phyloP scores from a whole-genome alignment of 495 filamentous ascomycete species.

The Hypoxylon cercidicola region DNA sequence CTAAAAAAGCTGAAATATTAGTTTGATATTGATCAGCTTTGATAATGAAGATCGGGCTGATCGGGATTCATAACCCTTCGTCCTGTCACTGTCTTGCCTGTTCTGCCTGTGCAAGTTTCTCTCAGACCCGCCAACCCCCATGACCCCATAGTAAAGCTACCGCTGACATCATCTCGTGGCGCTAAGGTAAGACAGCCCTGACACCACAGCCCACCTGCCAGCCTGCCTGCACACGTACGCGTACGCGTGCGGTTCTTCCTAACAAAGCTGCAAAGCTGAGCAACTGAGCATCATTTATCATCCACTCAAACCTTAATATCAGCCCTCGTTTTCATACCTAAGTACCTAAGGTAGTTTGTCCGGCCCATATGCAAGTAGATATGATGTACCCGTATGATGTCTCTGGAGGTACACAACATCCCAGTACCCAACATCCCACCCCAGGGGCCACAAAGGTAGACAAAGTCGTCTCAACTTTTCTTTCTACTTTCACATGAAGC shows the following conservation, averaged over 20 bases:
- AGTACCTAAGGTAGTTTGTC: too few relatives aligned
- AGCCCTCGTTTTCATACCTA: slow-evolving; percentile 18
- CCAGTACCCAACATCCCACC: too few relatives aligned
- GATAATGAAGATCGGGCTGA: slow-evolving; percentile 35
- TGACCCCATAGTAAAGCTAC: neutral
- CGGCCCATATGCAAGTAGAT: slow-evolving; percentile 32
- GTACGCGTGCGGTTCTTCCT: slow-evolving; percentile 17
- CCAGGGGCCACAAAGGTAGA: slow-evolving; percentile 11
- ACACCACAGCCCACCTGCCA: too few relatives aligned
- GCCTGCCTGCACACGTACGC: slow-evolving; percentile 8
- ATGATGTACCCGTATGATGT: slow-evolving; percentile 28
- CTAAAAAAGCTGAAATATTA: slow-evolving; percentile 15
- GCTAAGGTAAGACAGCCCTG: slow-evolving; percentile 17
- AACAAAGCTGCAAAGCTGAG: slow-evolving; percentile 21
- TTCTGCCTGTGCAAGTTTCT: neutral
- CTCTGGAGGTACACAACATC: slow-evolving; percentile 18
- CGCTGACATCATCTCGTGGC: slow-evolving; percentile 37
- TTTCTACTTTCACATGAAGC: neutral
- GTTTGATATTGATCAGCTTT: slow-evolving; percentile 39
- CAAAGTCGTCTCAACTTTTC: slow-evolving; percentile 16
- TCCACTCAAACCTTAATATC: slow-evolving; percentile 19
- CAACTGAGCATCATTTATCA: slow-evolving; percentile 15
- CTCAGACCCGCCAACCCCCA: too few relatives aligned
- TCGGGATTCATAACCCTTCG: slow-evolving; percentile 15
- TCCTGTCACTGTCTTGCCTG: too few relatives aligned